phyloP scores from a whole-genome alignment of 1,284 basidiomycete genomes.

The Microbotryum lychnidis-dioicae region DNA sequence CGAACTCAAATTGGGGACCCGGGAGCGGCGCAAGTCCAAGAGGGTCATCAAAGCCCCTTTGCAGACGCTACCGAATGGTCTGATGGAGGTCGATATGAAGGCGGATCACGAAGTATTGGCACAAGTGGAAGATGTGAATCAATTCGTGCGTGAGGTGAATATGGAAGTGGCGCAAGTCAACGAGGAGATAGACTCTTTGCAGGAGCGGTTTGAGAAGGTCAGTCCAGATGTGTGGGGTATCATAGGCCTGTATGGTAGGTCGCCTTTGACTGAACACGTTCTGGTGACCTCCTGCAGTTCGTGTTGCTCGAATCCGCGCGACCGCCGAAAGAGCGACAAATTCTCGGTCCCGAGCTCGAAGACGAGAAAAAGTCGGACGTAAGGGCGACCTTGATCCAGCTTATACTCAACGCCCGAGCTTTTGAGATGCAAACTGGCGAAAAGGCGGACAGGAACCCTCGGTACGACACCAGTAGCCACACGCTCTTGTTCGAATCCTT shows the following conservation, averaged over 20 bases:
- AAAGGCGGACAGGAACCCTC: background rate
- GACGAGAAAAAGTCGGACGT: conserved; percentile 5
- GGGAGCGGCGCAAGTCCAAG: too few species aligned
- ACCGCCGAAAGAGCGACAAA: conserved; percentile 2
- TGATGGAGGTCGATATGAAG: too few species aligned
- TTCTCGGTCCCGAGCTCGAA: conserved; percentile 14
- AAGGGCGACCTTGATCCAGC: background rate
- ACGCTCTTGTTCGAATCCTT: conserved; percentile 11
- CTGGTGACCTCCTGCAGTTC: background rate
- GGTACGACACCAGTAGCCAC: conserved; percentile 4
- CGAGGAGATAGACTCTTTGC: too few species aligned
- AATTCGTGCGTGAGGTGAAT: too few species aligned
- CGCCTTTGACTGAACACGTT: background rate
- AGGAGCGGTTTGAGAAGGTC: too few species aligned
- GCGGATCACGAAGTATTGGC: too few species aligned
- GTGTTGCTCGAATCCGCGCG: background rate
- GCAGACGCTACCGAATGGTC: too few species aligned
- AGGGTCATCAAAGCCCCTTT: too few species aligned
- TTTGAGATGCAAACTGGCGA: too few species aligned
- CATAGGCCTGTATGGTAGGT: background rate
- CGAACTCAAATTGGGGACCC: too few species aligned
- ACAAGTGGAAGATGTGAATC: too few species aligned
- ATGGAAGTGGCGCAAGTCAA: too few species aligned
- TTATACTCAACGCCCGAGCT: background rate
- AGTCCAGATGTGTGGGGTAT: background rate